Conservation (phyloP, 306 rosid genomes). For the Acacia crassicarpa region DNA sequence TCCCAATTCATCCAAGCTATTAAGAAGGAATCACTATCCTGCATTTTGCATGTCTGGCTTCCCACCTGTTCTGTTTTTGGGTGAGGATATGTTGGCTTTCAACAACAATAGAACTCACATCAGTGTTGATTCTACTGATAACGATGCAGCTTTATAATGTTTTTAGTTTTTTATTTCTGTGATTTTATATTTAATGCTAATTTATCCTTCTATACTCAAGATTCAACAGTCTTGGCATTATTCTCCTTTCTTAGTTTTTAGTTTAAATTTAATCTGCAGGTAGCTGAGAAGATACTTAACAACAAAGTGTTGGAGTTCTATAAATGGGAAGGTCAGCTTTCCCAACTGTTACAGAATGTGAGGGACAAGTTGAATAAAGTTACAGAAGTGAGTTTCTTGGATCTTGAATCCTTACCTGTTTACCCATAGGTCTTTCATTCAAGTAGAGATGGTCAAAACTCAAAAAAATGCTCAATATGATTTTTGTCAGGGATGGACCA, state of each 20-base stretch:
- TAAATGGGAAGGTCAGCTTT: slow-evolving; percentile 89
- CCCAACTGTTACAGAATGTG: slow-evolving; percentile 74
- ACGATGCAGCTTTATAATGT: neutral
- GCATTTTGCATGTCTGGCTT: neutral
- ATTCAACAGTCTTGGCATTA: neutral
- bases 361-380: slow-evolving; percentile 86
- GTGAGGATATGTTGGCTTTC: neutral
- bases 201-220: neutral
- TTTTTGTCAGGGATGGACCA: slow-evolving; percentile 68
- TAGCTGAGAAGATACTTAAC: slow-evolving; percentile 69
- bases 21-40: neutral
- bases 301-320: slow-evolving; percentile 80
- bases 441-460: no score
- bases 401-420: neutral
- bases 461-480: neutral
- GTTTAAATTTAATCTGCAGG: slow-evolving; percentile 35
- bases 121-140: neutral
- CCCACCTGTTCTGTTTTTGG: neutral
- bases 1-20: neutral
- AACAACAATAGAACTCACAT: neutral
- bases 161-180: neutral
- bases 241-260: neutral
- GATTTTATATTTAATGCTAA: neutral
- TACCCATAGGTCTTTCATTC: neutral
- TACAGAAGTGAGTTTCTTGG: slow-evolving; percentile 58